phyloP scores from a whole-genome alignment of 2,329 filamentous ascomycete species.

The Elsinoe ampelina region DNA sequence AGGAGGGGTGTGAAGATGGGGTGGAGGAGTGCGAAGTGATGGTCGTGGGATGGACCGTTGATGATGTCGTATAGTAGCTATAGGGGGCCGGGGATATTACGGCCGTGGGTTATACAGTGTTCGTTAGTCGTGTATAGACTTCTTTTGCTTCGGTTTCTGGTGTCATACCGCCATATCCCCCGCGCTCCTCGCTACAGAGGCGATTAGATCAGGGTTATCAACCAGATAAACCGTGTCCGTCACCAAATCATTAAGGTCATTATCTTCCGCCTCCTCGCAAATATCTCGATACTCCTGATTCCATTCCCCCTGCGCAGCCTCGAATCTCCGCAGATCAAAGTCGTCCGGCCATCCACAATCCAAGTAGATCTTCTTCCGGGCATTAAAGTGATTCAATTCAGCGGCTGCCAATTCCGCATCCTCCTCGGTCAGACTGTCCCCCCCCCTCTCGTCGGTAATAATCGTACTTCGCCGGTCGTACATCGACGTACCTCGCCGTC shows the following conservation, averaged over 20 bases:
- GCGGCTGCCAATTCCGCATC: conserved; percentile 4
- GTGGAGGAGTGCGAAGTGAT: neutral
- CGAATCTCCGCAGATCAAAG: too few species aligned
- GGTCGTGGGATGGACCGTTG: neutral
- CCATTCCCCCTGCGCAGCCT: too few species aligned
- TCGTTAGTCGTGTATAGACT: neutral
- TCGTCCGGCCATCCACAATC: too few species aligned
- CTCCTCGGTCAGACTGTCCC: conserved; percentile 4
- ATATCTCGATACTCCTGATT: too few species aligned
- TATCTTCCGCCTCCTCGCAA: too few species aligned
- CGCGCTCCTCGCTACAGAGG: too few species aligned
- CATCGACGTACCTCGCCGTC: neutral
- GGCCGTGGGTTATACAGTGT: neutral
- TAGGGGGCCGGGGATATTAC: neutral
- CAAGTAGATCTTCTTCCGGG: too few species aligned
- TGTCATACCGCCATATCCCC: too few species aligned
- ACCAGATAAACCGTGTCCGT: too few species aligned
- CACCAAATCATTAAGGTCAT: too few species aligned
- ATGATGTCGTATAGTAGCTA: neutral
- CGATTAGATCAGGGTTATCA: too few species aligned
- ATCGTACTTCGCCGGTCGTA: neutral
- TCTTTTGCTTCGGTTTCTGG: neutral
- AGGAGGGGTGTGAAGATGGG: neutral
- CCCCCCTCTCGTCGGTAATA: conserved; percentile 2
- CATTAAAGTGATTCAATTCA: too few species aligned